phyloP scores from a whole-genome alignment of 179 eudicot species.

The Heliamphora pulchella region DNA sequence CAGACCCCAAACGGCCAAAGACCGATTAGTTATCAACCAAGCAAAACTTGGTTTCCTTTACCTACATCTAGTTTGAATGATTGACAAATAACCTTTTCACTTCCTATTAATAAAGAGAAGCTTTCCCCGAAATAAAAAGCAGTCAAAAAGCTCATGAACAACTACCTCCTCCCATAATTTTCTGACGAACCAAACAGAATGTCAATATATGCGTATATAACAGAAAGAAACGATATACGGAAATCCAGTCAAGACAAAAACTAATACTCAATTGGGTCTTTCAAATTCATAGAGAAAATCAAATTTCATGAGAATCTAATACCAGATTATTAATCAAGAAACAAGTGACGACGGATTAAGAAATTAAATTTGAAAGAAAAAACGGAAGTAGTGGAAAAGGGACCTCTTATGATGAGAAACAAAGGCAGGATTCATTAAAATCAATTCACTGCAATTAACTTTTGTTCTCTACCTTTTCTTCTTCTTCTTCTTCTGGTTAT shows the following conservation, averaged over 20 bases:
- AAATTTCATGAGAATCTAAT: background rate
- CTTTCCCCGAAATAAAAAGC: slow-evolving; percentile 2
- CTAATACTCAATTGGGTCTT: no score
- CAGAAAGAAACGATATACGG: background rate
- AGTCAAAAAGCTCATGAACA: background rate
- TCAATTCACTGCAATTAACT: background rate
- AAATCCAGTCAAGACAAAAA: no score
- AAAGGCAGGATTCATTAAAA: background rate
- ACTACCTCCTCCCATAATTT: background rate
- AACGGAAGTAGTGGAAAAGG: background rate
- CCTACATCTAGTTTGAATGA: no score
- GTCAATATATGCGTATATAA: background rate
- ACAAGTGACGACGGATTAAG: background rate
- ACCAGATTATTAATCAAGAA: no score
- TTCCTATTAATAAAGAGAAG: no score
- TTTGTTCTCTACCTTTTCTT: background rate
- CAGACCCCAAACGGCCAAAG: no score
- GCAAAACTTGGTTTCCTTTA: no score
- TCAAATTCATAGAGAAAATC: background rate
- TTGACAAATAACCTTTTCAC: no score
- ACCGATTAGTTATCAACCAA: no score
- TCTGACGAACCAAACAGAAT: background rate
- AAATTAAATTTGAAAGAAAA: background rate
- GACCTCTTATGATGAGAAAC: background rate
- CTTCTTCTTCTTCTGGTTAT: background rate